Evolutionary conservation across 2,329 filamentous ascomycete species (phyloP), one percentile per base, ranked within the genome.

Genomic region (Aspergillus sp.): DNA sequence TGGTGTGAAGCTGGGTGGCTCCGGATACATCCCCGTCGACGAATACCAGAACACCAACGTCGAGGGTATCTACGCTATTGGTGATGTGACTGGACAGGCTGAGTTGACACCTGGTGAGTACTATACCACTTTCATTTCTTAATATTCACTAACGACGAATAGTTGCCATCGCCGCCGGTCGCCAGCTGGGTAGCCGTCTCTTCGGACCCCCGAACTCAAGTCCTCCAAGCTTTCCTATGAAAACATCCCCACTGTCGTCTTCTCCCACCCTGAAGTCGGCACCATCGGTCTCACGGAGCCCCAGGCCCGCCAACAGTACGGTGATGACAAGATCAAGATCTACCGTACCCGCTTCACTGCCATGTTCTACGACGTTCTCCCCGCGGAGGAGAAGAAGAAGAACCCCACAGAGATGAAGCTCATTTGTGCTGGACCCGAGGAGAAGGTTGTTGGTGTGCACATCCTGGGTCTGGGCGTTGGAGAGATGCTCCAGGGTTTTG

Each of bases 401-500:
- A 66, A 72, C 53, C 73, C 73, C 3, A 76, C 72, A 1, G 64
- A 75, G 57, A 73, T 74, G 61, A 76, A 77, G 60, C 59, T 77
- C 27, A 61, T 77, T 38, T 74, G 71, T 41, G 64, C 67, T 5
- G 72, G 72, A 0, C 63, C 65, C 2, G 68, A 75, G 35, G 73
- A 76, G 61, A 74, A 71, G 57, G 62, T 77, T 33, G 72, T 76
- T 19, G 74, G 73, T 10, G 44, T 77, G 48, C 74, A 76, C 53
- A 71, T 76, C 43, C 52, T 78, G 51, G 60, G 75, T 51, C 57
- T 72, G 31, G 62, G 65, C 9, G 64, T 72, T 45, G 61, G 72
- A 53, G 78, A 90, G 76, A 85, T 89, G 81, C 72, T 88, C 57
- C 79, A 90, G 68, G 79, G 86, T 51, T 87, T 90, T 62, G 85